Evolutionary conservation across 2,329 filamentous ascomycete genomes (phyloP), one percentile per base, ranked within the genome.

Genomic region (Septoria petroselini): DNA sequence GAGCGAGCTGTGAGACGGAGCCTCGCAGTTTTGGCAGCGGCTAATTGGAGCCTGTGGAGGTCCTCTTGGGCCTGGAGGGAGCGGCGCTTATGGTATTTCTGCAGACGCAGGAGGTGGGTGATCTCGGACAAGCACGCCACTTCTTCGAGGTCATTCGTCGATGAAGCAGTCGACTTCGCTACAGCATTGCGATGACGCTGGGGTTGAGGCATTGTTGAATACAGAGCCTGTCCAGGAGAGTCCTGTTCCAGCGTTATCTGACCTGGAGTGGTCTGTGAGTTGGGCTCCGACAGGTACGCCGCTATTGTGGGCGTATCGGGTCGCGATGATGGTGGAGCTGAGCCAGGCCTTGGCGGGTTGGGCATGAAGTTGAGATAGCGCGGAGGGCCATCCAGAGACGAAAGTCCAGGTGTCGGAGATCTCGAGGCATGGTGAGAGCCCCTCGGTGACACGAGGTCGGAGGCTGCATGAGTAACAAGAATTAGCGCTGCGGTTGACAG

Each of bases 81-180:
- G 75, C 88, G 86, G 75, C 85, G 85, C 75, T 88, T 84, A 70
- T 91, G 87, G 67, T 90, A 89, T 63, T 84, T 86, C 66, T 86
- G 86, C 55, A 90, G 74, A 54, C 86, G 82, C 58, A 89, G 85
- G 61, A 91, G 71, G 68, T 90, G 86, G 43, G 86, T 86, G 58
- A 91, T 79, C 69, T 91, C 86, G 63, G 87, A 82, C 54, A 91
- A 31, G 11, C 58, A 52, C 33, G 48, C 27, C 30, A 54, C 38
- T 21, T 41, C 7, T 11, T n/a, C 14, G 33, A 19, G 29, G 43
- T 40, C 43, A 48, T 41, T 41, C 18, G 45, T 41, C 29, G 38
- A 23, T 12, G 25, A 11, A 37, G 38, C 45, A 18, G 38, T 27
- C 19, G 45, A 30, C 21, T 39, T 17, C 37, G 23, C 18, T 21